A percentile compares a stretch with the other conserved stretches of the same genome.
Evolutionary conservation across 495 filamentous ascomycete genomes (phyloP).

Genomic region (Hypoxylon rickii): DNA sequence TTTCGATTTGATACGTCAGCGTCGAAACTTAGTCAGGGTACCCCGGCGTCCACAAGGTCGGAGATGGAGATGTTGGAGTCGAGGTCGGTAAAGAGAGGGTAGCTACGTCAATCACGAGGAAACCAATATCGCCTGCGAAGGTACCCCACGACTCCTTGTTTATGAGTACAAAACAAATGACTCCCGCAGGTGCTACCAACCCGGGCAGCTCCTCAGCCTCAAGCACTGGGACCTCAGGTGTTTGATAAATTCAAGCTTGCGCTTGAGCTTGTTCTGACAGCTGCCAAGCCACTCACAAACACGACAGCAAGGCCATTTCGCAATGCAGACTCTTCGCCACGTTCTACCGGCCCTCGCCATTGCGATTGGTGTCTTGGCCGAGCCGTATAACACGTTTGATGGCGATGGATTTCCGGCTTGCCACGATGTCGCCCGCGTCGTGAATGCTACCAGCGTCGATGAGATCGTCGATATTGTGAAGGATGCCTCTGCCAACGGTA

Average conservation of each 20-base stretch:
- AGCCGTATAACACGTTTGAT: constrained; percentile 55
- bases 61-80: constrained; percentile 7
- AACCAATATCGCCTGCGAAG: constrained; percentile 1
- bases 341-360: constrained; percentile 15
- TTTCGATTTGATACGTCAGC: constrained; percentile 13
- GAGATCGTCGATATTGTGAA: constrained; percentile 50
- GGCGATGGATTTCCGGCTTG: constrained; percentile 53
- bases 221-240: constrained; percentile 5
- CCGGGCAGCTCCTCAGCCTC: constrained; percentile 2
- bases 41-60: constrained; percentile 17
- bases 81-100: constrained; percentile 12
- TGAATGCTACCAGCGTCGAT: constrained; percentile 48
- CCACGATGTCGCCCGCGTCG: constrained; percentile 46
- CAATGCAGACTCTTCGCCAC: constrained; percentile 27
- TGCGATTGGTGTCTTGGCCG: constrained; percentile 24
- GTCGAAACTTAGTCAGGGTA: not conserved
- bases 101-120: constrained; percentile 19
- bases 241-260: not conserved
- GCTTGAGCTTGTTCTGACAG: constrained; percentile 14
- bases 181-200: constrained; percentile 10
- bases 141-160: constrained; percentile 3
- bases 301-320: constrained; percentile 4
- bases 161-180: constrained; percentile 18
- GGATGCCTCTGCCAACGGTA: constrained; percentile 36
- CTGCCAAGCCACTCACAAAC: constrained; percentile 4